These are phyloP conservation scores for Colletotrichum sp. DNA, from an alignment of 2,329 filamentous ascomycete species.

Conservation along the genomic window DNA sequence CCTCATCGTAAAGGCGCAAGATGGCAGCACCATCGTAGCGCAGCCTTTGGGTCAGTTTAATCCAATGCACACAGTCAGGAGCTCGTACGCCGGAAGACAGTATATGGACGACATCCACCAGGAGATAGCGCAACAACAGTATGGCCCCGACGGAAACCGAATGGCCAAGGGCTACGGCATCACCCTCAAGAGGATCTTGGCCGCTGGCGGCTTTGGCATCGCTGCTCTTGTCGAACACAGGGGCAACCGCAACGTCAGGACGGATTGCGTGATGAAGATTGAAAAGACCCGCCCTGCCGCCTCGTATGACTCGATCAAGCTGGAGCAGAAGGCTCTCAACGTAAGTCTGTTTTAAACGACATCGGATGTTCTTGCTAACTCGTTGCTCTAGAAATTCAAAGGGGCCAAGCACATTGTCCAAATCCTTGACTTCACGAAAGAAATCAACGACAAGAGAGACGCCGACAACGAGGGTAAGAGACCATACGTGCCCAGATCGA, in stretches of 20 bases:
- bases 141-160: not conserved
- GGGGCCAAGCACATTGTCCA: slow-evolving; percentile 32
- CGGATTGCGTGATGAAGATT: slow-evolving; percentile 4
- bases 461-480: not conserved
- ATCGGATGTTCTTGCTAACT: not conserved
- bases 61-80: not conserved
- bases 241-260: not conserved
- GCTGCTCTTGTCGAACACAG: slow-evolving; percentile 22
- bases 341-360: not conserved
- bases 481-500: not conserved
- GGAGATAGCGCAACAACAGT: not conserved
- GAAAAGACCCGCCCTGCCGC: not conserved
- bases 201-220: slow-evolving; percentile 30
- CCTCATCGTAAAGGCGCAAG: not conserved
- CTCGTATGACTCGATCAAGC: not conserved
- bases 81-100: not conserved
- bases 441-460: slow-evolving; percentile 2
- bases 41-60: not conserved
- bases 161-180: slow-evolving; percentile 24
- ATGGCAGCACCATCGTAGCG: not conserved
- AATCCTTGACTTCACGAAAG: slow-evolving; percentile 25
- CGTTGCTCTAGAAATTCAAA: slow-evolving; percentile 24
- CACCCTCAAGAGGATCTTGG: slow-evolving; percentile 29
- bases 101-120: not conserved
- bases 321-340: slow-evolving; percentile 8